Evolutionary conservation across 192 early-diverging fungal genomes (phyloP), one percentile per base, ranked within the genome.

Genomic region (Dissophora globulifera): DNA sequence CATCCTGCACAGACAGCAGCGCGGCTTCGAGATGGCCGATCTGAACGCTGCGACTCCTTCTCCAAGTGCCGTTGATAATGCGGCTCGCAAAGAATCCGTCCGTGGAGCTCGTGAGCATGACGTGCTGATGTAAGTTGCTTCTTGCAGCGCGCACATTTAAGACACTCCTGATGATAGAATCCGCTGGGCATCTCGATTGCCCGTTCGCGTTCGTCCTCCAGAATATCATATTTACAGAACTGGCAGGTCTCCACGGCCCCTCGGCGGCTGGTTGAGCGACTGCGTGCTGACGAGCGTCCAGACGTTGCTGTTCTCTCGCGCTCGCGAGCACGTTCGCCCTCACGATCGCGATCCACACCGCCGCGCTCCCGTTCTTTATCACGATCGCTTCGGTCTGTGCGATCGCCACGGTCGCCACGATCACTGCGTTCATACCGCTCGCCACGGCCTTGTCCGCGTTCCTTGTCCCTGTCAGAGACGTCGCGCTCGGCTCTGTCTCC

Each of bases 51-150:
- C 25, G 55, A 13, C 27, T 76, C 72, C 38, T 67, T 76, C 46
- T 76, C 72, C 25, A 76, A 13, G 19, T 60, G 52, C 1, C 72
- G 58, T 40, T 76, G 62, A 35, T 86, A 91, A 67, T 86, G 81
- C 49, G 78, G 69, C 50, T 91, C 90, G 60, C 90, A 91, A 25
- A 83, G 88, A 26, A 88, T 67, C 17, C 84, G 70, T 27, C 85
- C 86, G 54, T 91, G 82, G 55, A 86, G 80, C 48, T 87, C 86
- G 46, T 83, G 80, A 27, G 76, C 84, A 16, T 84, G 80, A 17
- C 82, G 82, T 29, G 63, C 41, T 16, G 84, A 81, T 50, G 80
- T 78, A 13, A 91, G 80, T 10, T 76, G 69, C n/a, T 57, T 50
- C 4, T 81, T 57, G 65, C 90, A 91, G 11, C 81, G 65, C 11